Percentiles rank a stretch among this genome's conserved stretches.
These are phyloP conservation scores for Cryphonectria carpinicola DNA, from an alignment of 2,329 filamentous ascomycete genomes.

Conservation along the genomic window DNA sequence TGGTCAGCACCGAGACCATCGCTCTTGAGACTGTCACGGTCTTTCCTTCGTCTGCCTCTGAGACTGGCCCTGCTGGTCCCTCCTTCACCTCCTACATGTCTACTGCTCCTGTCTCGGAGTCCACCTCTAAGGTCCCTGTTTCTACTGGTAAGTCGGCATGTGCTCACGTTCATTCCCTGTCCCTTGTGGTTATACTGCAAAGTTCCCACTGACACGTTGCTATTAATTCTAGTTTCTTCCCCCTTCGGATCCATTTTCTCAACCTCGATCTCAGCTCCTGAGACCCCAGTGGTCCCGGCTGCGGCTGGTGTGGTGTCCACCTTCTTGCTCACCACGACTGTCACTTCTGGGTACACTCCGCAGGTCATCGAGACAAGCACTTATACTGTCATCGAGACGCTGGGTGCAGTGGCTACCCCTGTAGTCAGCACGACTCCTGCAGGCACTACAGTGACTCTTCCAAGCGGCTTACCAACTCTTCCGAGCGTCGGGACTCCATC, in stretches of 20 bases:
- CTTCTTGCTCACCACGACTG: constrained; percentile 28
- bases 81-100: constrained; percentile 14
- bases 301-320: constrained; percentile 23
- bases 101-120: constrained; percentile 7
- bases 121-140: constrained; percentile 7
- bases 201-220: neutral
- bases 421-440: neutral
- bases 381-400: constrained; percentile 27
- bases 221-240: neutral
- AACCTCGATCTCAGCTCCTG: constrained; percentile 3
- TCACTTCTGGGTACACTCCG: constrained; percentile 28
- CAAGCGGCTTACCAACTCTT: neutral
- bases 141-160: constrained; percentile 26
- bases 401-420: constrained; percentile 3
- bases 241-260: neutral
- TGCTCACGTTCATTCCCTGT: constrained; percentile 14
- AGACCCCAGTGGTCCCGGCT: constrained; percentile 18
- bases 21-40: constrained; percentile 32
- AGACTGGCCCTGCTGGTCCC: constrained; percentile 13
- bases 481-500: constrained; percentile 2
- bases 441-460: neutral
- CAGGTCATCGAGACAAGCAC: constrained; percentile 28
- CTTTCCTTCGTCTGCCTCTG: constrained; percentile 18
- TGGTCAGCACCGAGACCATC: constrained; percentile 31
- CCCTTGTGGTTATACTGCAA: neutral